Conservation (phyloP, 2,329 filamentous ascomycete genomes). For the Venturia pyrina region DNA sequence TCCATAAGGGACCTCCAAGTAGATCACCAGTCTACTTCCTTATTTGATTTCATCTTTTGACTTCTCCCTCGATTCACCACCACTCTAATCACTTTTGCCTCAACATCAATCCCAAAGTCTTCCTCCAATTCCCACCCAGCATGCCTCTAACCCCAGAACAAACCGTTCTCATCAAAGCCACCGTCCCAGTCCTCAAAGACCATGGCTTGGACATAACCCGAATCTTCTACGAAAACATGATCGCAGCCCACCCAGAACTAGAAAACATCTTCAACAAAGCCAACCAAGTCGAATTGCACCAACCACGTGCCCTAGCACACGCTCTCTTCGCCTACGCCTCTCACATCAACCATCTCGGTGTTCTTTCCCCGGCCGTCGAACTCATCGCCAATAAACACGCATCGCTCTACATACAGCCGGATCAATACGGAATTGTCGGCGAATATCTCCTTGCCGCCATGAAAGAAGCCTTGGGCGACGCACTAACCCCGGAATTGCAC, state of each 20-base stretch:
- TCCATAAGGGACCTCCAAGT: neutral
- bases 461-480: constrained; percentile 54
- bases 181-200: constrained; percentile 56
- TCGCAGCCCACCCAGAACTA: constrained; percentile 54
- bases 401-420: constrained; percentile 55
- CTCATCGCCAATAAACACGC: constrained; percentile 70
- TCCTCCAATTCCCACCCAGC: neutral
- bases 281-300: constrained; percentile 57
- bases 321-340: constrained; percentile 62
- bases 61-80: neutral
- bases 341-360: constrained; percentile 59
- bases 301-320: constrained; percentile 58
- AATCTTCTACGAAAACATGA: constrained; percentile 63
- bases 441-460: constrained; percentile 60
- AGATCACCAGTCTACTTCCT: neutral
- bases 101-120: neutral
- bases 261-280: constrained; percentile 62
- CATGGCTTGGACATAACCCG: constrained; percentile 59
- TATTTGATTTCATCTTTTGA: neutral
- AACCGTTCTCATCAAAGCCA: constrained; percentile 56
- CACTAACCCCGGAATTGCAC: constrained; percentile 53
- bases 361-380: constrained; percentile 47
- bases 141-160: constrained; percentile 50
- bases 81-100: neutral
- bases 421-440: constrained; percentile 62